A percentile compares a stretch with the other conserved stretches of the same genome.
These are phyloP conservation scores for Kwoniella sp. DNA, from an alignment of 768 basidiomycete species.

Conservation along the genomic window DNA sequence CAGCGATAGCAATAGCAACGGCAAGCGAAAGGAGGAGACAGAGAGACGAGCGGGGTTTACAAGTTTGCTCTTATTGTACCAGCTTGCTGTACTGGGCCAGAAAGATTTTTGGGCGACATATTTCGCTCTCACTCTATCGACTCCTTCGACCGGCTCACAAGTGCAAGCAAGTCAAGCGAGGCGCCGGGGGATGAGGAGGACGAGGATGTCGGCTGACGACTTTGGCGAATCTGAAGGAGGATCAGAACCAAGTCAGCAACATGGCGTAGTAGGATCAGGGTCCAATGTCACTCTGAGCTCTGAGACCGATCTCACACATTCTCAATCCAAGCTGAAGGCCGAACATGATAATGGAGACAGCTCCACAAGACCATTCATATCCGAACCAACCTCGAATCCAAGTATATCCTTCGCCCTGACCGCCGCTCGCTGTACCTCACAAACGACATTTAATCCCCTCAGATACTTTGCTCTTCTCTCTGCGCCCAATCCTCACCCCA, in stretches of 20 bases:
- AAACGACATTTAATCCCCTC: constrained; percentile 34
- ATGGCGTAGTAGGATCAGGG: no score
- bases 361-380: constrained; percentile 12
- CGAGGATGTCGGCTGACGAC: no score
- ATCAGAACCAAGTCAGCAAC: no score
- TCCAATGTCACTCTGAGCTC: no score
- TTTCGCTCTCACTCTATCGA: constrained; percentile 18
- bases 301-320: no score
- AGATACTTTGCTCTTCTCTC: constrained; percentile 26
- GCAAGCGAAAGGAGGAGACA: constrained; percentile 8
- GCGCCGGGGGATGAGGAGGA: no score
- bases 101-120: constrained; percentile 21
- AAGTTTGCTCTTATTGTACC: constrained; percentile 36
- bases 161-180: no score
- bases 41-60: constrained; percentile 30
- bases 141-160: no score
- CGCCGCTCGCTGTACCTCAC: constrained; percentile 13
- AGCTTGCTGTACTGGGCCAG: constrained; percentile 25
- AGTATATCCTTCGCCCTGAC: constrained; percentile 3
- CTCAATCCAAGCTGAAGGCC: no score
- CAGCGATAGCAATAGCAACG: not conserved
- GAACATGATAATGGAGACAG: no score
- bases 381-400: not conserved
- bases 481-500: not conserved
- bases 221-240: no score